These are phyloP conservation scores for Cyanophora paradoxa DNA, from an alignment of 78 protist genomes.

Conservation along the genomic window DNA sequence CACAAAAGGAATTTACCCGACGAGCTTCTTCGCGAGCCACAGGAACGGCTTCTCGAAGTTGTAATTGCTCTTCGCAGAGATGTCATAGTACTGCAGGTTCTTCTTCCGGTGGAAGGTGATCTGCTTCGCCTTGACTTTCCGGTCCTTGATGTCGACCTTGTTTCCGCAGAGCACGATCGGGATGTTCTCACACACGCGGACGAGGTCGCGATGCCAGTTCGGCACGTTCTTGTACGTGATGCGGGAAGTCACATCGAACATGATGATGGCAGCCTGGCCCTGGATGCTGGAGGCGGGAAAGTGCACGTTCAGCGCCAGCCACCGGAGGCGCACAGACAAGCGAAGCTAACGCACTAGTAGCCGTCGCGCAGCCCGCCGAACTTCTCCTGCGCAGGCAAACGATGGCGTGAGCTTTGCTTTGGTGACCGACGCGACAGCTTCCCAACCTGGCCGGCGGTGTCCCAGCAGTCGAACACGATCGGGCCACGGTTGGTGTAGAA, in stretches of 20 bases:
- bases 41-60: constrained; percentile 99
- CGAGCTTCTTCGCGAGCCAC: constrained; percentile 88
- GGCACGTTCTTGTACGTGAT: constrained; percentile 95
- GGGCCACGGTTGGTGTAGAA: constrained; percentile 94
- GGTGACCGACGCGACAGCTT: too few species aligned
- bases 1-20: constrained; percentile 30
- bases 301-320: too few species aligned
- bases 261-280: constrained; percentile 96
- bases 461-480: constrained; percentile 96
- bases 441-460: constrained; percentile 99
- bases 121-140: constrained; percentile 90
- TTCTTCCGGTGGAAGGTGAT: constrained; percentile 94
- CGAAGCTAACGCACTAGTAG: constrained; percentile 64
- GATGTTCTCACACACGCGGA: constrained; percentile 94
- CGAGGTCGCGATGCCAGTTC: constrained; percentile 95
- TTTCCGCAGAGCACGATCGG: constrained; percentile 98
- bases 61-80: constrained; percentile 97
- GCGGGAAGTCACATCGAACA: constrained; percentile 98
- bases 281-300: constrained; percentile 38
- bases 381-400: too few species aligned
- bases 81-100: constrained; percentile 89
- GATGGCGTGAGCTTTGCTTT: too few species aligned
- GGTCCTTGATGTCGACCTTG: constrained; percentile 98
- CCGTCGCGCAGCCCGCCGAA: constrained; percentile 98
- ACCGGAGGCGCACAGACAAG: neutral